These are phyloP conservation scores for Solanum piurae DNA, from an alignment of 257 asterid species.

Conservation along the genomic window DNA sequence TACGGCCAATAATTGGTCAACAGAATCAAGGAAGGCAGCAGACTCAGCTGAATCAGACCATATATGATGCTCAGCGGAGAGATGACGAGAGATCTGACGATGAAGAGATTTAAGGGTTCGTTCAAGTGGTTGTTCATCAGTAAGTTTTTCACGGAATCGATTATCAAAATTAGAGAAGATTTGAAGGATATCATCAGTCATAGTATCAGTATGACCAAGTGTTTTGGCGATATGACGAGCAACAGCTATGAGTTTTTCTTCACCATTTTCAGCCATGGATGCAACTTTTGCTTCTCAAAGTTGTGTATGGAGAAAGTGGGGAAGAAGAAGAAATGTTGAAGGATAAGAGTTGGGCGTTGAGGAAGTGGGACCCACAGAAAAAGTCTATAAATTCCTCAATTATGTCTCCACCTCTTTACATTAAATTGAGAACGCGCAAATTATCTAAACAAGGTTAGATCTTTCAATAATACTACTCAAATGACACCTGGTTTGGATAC, in stretches of 20 bases:
- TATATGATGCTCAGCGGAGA: constrained; percentile 45
- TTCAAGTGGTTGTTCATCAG: constrained; percentile 57
- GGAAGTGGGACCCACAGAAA: neutral
- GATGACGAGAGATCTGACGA: constrained; percentile 64
- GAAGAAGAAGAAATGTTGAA: neutral
- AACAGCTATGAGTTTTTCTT: constrained; percentile 83
- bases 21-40: constrained; percentile 39
- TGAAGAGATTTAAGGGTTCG: constrained; percentile 52
- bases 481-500: no score
- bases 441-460: no score
- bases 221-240: constrained; percentile 98
- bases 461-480: neutral
- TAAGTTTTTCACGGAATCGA: constrained; percentile 63
- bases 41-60: constrained; percentile 61
- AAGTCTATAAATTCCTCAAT: neutral
- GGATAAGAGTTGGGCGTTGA: neutral
- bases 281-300: neutral
- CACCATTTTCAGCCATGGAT: constrained; percentile 88
- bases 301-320: neutral
- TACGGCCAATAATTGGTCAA: constrained; percentile 50
- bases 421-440: neutral
- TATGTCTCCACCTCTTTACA: neutral
- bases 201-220: constrained; percentile 77
- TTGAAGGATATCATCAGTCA: constrained; percentile 88
- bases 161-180: constrained; percentile 91